These are phyloP conservation scores for Botrytis paeoniae DNA, from an alignment of 2,329 filamentous ascomycete genomes.

Conservation along the genomic window DNA sequence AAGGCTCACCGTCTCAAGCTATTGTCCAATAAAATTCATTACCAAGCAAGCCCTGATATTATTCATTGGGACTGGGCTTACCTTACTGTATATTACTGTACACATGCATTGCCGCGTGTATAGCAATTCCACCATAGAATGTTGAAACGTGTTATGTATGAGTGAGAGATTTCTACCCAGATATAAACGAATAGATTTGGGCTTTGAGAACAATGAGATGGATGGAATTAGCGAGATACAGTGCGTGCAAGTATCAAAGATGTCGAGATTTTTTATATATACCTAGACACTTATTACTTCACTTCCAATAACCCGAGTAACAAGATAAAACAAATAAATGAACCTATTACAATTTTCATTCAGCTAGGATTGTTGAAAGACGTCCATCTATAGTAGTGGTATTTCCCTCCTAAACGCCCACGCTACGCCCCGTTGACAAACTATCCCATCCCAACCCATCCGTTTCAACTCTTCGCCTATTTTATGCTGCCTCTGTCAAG, in stretches of 20 bases:
- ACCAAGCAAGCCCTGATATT: not conserved
- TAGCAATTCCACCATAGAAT: not conserved
- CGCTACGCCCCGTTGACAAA: conserved; percentile 13
- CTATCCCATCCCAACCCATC: conserved; percentile 5
- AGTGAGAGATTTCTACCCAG: no score
- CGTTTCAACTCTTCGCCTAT: conserved; percentile 2
- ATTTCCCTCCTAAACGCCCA: conserved; percentile 15
- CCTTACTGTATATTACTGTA: no score
- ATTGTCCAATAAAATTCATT: not conserved
- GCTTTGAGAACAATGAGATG: no score
- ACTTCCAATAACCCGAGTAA: not conserved
- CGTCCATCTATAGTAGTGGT: conserved; percentile 10
- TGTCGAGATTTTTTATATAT: no score
- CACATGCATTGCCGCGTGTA: not conserved
- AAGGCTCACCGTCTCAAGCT: not conserved
- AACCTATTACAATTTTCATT: not conserved
- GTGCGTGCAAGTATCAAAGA: not conserved
- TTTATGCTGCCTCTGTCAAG: not conserved
- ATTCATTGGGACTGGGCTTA: not conserved
- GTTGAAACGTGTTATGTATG: no score
- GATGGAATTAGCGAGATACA: not conserved
- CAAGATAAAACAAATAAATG: not conserved
- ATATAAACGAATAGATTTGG: no score
- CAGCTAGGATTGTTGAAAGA: not conserved
- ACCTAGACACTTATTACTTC: not conserved